Base-by-base conservation (phyloP, 192 early-diverging fungal genomes). In the Coemansia umbellata region DNA sequence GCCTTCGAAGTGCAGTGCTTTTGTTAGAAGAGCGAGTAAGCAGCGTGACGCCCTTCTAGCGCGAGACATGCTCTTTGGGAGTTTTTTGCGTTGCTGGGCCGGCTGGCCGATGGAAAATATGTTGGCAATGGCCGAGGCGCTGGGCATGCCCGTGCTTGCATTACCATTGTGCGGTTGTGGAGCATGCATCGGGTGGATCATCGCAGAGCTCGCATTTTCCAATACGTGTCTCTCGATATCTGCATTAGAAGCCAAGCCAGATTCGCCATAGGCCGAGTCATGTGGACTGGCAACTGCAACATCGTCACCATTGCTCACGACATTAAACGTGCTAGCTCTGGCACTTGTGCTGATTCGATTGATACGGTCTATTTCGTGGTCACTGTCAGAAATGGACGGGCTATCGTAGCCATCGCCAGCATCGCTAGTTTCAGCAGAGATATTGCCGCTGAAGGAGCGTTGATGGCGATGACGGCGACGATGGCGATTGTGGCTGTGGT, bases 101-200 rank as follows among this genome's bases (percentile, higher is more conserved):
- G 69, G 57, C 69, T 73, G 62, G n/a, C 69, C 69, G 8, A 61
- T 50, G 15, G 47, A 44, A 31, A 73, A 73, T 1, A 72, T 72
- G 41, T 51, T 53, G 18, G 53, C 69, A 50, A 65, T 65, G 2
- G 50, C 61, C 2, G 69, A 28, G 13, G 62, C 58, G 47, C 35
- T 65, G 27, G 69, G 56, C 22, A 50, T 35, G 3, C 57, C 58
- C 21, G 43, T 39, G n/a, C 35, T 31, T 4, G 35, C 18, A 14
- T 31, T 5, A 21, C 26, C 50, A 9, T 17, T n/a, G n/a, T 17
- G 23, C 23, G 37, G 28, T 37, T 39, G 51, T 19, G 24, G 44
- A 8, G 27, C 44, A 11, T 39, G 51, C n/a, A 18, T 31, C 0
- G 47, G 50, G 27, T 47, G 43, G 21, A 50, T 44, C 7, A 36